Evolutionary conservation across 495 filamentous ascomycete species (phyloP).

Genomic region (Tuber calosporum): DNA sequence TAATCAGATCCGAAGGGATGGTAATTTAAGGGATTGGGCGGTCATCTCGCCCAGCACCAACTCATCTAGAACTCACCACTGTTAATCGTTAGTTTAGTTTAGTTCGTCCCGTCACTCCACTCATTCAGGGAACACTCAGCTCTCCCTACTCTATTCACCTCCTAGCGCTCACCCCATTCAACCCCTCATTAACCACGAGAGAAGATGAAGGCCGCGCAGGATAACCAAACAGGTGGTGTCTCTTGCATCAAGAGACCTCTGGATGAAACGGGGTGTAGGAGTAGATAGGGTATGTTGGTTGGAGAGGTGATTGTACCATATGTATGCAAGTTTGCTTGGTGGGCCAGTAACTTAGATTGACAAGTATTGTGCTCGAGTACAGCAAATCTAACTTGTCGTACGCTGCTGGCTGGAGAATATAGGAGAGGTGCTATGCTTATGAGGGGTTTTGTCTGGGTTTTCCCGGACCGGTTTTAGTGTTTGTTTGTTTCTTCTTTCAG

Average conservation of each 20-base stretch:
- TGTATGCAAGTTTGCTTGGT: background rate
- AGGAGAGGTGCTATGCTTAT: background rate
- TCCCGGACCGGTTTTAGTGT: background rate
- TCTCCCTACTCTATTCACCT: background rate
- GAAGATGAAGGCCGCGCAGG: background rate
- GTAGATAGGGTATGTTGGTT: background rate
- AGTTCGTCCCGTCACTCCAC: background rate
- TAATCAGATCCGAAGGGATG: background rate
- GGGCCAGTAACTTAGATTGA: background rate
- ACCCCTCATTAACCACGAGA: background rate
- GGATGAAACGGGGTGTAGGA: background rate
- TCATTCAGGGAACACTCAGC: background rate
- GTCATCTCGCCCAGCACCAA: background rate
- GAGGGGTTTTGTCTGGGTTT: background rate
- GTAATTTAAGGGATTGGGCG: background rate
- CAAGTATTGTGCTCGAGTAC: background rate
- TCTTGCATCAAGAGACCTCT: background rate
- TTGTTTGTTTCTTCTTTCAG: background rate
- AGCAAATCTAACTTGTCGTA: background rate
- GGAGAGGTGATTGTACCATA: background rate
- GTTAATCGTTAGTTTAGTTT: background rate
- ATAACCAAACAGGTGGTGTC: background rate
- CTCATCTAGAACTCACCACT: background rate
- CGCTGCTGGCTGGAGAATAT: background rate
- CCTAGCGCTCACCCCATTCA: background rate